Conservation (phyloP, 768 basidiomycete species). For the Neoboletus brunneissimus region DNA sequence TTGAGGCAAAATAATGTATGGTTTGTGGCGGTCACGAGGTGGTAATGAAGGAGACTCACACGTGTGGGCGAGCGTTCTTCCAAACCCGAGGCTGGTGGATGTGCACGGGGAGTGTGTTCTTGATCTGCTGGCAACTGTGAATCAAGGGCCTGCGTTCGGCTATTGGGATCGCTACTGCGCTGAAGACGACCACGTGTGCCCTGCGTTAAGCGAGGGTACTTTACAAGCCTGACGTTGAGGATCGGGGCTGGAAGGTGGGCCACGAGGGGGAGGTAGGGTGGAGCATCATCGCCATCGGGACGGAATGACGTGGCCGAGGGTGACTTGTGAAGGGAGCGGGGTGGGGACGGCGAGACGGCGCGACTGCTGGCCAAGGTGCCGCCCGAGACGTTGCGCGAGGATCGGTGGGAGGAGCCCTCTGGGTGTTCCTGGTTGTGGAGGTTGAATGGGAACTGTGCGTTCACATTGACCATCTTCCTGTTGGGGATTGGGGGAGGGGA, state of each 20-base stretch:
- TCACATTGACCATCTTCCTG: conserved; percentile 73
- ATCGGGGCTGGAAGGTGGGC: conserved; percentile 5
- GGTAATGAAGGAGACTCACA: conserved; percentile 14
- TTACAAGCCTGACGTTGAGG: conserved; percentile 29
- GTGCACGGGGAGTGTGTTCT: not conserved
- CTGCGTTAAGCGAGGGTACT: conserved; percentile 1
- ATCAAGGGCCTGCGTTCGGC: not conserved
- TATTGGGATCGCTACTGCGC: conserved; percentile 13
- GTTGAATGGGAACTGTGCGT: conserved; percentile 59
- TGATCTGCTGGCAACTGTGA: not conserved
- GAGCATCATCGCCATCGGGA: conserved; percentile 15
- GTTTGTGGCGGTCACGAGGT: conserved; percentile 6
- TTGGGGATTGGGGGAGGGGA: not conserved
- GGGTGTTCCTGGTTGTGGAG: conserved; percentile 33
- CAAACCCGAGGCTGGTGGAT: not conserved
- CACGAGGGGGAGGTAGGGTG: conserved; percentile 8
- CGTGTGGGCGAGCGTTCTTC: conserved; percentile 4
- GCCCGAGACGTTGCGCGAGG: conserved; percentile 36
- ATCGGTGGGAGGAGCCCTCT: conserved; percentile 27
- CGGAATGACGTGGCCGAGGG: conserved; percentile 23
- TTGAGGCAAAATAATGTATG: not conserved
- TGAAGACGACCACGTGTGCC: conserved; percentile 24
- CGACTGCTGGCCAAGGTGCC: conserved; percentile 25
- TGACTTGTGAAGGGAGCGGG: conserved; percentile 19
- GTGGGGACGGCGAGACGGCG: conserved; percentile 20